Conservation (phyloP, 768 basidiomycete genomes). For the Kwoniella sp. region DNA sequence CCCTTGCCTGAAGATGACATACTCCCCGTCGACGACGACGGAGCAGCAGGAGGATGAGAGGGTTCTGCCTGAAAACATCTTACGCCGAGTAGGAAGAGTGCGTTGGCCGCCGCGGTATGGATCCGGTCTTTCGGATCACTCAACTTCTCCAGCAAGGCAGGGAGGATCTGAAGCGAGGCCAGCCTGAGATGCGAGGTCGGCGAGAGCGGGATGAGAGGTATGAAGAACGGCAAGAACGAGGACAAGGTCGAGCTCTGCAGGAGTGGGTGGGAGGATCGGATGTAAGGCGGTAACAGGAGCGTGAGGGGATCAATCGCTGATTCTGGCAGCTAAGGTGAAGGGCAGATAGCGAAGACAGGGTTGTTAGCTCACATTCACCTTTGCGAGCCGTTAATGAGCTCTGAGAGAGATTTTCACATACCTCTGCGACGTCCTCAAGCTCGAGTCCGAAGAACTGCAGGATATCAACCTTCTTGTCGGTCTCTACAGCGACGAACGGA, state of each 20-base stretch:
- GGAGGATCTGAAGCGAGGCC: slow-evolving; percentile 36
- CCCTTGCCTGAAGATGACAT: slow-evolving; percentile 30
- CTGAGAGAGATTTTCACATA: slow-evolving; percentile 14
- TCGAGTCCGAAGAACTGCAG: slow-evolving; percentile 50
- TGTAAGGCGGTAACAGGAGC: slow-evolving; percentile 31
- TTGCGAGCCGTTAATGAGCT: too few species aligned
- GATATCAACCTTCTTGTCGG: slow-evolving; percentile 52
- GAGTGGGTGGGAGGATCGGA: slow-evolving; percentile 36
- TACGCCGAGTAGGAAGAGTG: slow-evolving; percentile 36
- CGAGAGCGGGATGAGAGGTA: slow-evolving; percentile 32
- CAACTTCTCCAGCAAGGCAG: slow-evolving; percentile 49
- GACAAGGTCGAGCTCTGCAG: slow-evolving; percentile 35
- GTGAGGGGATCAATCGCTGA: slow-evolving; percentile 45
- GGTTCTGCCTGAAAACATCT: slow-evolving; percentile 42
- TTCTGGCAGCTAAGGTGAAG: slow-evolving; percentile 38
- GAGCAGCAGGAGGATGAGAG: neutral
- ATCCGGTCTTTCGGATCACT: slow-evolving; percentile 53
- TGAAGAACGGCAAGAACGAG: slow-evolving; percentile 47
- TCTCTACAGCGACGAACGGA: slow-evolving; percentile 22
- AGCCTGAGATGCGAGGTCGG: slow-evolving; percentile 39
- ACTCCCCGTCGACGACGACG: neutral
- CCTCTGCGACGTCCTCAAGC: slow-evolving; percentile 43
- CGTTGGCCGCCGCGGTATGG: slow-evolving; percentile 35
- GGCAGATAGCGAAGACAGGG: slow-evolving; percentile 35
- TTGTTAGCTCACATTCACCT: neutral